These are phyloP conservation scores for Solanum arcanum DNA, from an alignment of 257 asterid genomes.

Conservation along the genomic window DNA sequence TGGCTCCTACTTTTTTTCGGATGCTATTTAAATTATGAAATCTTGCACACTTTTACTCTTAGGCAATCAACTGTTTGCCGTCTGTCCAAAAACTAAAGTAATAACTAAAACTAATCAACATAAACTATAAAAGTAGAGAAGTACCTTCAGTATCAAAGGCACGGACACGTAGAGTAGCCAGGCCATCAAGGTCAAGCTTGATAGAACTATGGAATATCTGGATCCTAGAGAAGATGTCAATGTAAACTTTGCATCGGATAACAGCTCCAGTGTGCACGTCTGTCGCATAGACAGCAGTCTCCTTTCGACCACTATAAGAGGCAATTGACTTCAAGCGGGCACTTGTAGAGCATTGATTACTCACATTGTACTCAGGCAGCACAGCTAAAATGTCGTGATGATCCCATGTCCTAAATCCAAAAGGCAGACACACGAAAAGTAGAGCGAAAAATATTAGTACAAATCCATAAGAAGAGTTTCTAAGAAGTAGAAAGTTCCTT, in stretches of 20 bases:
- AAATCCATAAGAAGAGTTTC: not conserved
- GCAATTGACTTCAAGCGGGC: constrained; percentile 81
- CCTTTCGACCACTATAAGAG: constrained; percentile 76
- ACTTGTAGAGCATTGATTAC: constrained; percentile 71
- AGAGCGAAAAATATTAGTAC: not conserved
- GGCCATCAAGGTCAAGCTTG: constrained; percentile 92
- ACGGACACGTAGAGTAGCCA: constrained; percentile 72
- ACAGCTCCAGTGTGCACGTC: constrained; percentile 70
- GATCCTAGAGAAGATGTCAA: constrained; percentile 62
- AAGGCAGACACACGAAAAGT: not conserved
- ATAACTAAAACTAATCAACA: not conserved
- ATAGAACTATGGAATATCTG: constrained; percentile 84
- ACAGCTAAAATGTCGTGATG: constrained; percentile 73
- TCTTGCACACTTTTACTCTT: not conserved
- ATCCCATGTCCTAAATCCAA: constrained; percentile 73
- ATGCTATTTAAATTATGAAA: not conserved
- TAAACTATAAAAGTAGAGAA: not conserved
- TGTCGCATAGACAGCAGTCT: constrained; percentile 94
- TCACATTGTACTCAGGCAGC: constrained; percentile 70
- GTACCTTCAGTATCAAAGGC: constrained; percentile 85
- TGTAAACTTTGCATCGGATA: constrained; percentile 85
- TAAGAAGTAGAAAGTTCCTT: not conserved
- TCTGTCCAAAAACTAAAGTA: not conserved
- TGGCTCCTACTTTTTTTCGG: not conserved
- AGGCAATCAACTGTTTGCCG: not conserved